Evolutionary conservation across 108 stramenopile species (phyloP).

Genomic region (Nitzschia palea): DNA sequence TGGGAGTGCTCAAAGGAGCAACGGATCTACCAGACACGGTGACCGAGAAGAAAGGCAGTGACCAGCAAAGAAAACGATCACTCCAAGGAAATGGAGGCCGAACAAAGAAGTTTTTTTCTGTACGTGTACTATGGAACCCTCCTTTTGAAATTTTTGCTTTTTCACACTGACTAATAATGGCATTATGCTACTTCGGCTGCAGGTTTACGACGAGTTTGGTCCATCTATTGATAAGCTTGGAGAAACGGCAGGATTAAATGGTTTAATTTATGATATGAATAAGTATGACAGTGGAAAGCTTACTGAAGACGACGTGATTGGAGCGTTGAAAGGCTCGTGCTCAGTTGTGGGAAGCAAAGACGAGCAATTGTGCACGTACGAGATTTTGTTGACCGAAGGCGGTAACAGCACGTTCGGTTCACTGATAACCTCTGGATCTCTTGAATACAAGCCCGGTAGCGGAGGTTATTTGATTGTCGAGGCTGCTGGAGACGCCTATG

Average conservation of each 20-base stretch:
- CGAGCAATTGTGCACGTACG: slow-evolving; percentile 12
- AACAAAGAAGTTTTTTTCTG: slow-evolving; percentile 3
- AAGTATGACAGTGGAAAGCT: not conserved
- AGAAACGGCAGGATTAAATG: slow-evolving; percentile 15
- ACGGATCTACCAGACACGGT: not conserved
- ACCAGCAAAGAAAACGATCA: not conserved
- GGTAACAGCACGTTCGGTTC: not conserved
- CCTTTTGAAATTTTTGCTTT: not conserved
- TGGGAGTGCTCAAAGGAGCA: not conserved
- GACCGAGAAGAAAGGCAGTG: not conserved
- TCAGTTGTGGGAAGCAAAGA: slow-evolving; percentile 2
- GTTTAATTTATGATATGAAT: slow-evolving; percentile 9
- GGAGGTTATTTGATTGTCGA: slow-evolving; percentile 16
- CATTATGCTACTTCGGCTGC: not conserved
- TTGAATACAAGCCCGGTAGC: not conserved
- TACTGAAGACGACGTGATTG: slow-evolving; percentile 5
- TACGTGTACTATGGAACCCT: not conserved
- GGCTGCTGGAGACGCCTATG: slow-evolving; percentile 3
- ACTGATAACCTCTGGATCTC: slow-evolving; percentile 2
- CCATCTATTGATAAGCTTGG: not conserved
- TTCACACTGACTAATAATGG: not conserved
- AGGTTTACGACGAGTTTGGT: slow-evolving; percentile 20
- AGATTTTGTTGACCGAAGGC: not conserved
- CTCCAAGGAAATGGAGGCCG: not conserved
- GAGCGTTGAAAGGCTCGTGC: slow-evolving; percentile 13